Evolutionary conservation across 2,329 filamentous ascomycete genomes (phyloP).

Genomic region (Pochonia chlamydosporia): DNA sequence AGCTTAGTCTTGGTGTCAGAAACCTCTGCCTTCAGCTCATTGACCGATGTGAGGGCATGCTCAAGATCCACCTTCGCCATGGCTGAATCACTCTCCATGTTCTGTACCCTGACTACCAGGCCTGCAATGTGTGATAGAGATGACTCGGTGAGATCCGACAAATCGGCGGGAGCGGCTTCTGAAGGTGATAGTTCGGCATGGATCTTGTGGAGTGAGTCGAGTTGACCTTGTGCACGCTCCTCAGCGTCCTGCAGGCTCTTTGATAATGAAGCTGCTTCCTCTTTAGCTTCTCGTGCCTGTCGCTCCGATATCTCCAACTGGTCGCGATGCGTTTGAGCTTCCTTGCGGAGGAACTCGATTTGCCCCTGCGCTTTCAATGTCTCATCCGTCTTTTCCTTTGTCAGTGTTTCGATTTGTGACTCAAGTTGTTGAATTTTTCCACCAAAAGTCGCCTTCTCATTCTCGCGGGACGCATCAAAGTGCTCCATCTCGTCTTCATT

Average conservation of each 20-base stretch:
- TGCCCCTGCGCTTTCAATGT: conserved; percentile 54
- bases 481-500: conserved; percentile 88
- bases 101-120: conserved; percentile 52
- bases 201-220: conserved; percentile 51
- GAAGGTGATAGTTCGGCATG: conserved; percentile 52
- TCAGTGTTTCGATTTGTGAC: conserved; percentile 61
- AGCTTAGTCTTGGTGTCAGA: conserved; percentile 47
- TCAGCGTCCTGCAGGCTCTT: conserved; percentile 46
- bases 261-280: conserved; percentile 41
- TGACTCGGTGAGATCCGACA: conserved; percentile 52
- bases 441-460: conserved; percentile 68
- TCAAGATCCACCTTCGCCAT: conserved; percentile 60
- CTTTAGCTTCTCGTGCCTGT: conserved; percentile 48
- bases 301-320: conserved; percentile 52
- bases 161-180: conserved; percentile 48
- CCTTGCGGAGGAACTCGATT: conserved; percentile 56
- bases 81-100: conserved; percentile 52
- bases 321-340: conserved; percentile 53
- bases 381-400: conserved; percentile 52
- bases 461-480: conserved; percentile 74
- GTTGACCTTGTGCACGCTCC: conserved; percentile 45
- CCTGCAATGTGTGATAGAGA: conserved; percentile 54
- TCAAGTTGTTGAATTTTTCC: conserved; percentile 63
- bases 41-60: conserved; percentile 47
- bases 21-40: conserved; percentile 53